Evolutionary conservation across 1,284 basidiomycete genomes (phyloP), one percentile per base, ranked within the genome.

Genomic region (Ustilago nuda): DNA sequence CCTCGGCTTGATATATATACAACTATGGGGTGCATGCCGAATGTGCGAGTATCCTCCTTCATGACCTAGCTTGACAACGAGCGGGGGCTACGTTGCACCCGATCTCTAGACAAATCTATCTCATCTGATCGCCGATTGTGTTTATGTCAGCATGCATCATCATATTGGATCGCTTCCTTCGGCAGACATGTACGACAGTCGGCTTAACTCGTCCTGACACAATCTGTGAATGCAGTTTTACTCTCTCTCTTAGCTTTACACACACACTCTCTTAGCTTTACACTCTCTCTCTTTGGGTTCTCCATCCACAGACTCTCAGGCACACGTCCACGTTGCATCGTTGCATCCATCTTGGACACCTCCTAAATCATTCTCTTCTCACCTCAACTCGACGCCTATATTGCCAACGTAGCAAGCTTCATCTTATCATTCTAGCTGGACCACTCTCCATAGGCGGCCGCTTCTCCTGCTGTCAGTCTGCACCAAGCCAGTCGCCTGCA

Each of bases 401-500:
- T 35, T 37, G 23, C 13, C 30, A 36, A 27, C 50, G 4, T 27
- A 27, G 23, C 52, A 27, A 30, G 41, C n/a, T 12, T 8, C 30
- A 11, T 37, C 35, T 11, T 30, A 36, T n/a, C 23, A 35, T 27
- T 43, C 11, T 50, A 8, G 15, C 36, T 41, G 7, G 15, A 35
- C 27, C 37, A 19, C 13, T 48, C 32, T 19, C 30, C 7, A 33
- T 17, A 41, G 56, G 32, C 19, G 19, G 23, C 2, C n/a, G 30
- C 33, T 13, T 27, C 27, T 13, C 37, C 27, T 45, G 35, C 55
- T 41, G 46, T 51, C 54, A 57, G 8, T 19, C 56, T 58, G 27
- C 52, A 52, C 53, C 52, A 33, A 39, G 35, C 36, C 41, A 23
- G 27, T 55, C 37, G 50, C 56, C 70, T 72, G 64, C 70, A 67